Evolutionary conservation across 2,329 filamentous ascomycete genomes (phyloP).

Genomic region (Sporothrix pallida): DNA sequence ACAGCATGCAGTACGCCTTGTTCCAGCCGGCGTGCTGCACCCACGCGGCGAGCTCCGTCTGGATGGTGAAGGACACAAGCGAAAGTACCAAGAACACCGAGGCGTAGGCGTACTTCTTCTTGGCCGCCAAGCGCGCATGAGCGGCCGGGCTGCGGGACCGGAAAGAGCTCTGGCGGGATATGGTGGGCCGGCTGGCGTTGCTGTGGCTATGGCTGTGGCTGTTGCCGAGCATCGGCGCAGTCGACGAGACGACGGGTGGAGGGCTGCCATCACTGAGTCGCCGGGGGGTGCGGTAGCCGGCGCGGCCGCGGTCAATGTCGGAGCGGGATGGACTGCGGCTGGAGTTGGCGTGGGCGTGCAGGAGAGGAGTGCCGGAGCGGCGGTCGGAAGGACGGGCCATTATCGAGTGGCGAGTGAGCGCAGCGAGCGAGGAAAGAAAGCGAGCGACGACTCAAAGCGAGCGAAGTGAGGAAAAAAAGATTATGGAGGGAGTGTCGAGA

Average conservation of each 20-base stretch:
- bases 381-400: constrained; percentile 28
- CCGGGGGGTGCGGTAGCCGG: constrained; percentile 27
- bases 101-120: constrained; percentile 83
- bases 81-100: constrained; percentile 82
- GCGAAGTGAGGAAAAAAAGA: background rate
- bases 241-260: background rate
- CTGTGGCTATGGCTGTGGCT: too few relatives aligned
- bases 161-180: constrained; percentile 69
- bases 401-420: background rate
- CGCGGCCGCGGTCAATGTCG: constrained; percentile 32
- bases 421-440: background rate
- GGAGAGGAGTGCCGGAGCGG: constrained; percentile 27
- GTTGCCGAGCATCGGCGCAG: background rate
- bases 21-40: constrained; percentile 95
- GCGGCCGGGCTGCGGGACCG: constrained; percentile 77
- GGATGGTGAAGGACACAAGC: constrained; percentile 85
- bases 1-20: constrained; percentile 99
- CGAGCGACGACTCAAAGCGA: background rate
- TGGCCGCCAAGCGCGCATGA: constrained; percentile 66
- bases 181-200: background rate
- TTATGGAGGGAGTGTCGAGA: constrained; percentile 3
- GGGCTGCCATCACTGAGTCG: constrained; percentile 11
- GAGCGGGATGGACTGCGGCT: background rate
- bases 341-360: constrained; percentile 6
- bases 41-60: constrained; percentile 94